These are phyloP conservation scores for Colletotrichum falcatum DNA, from an alignment of 2,329 filamentous ascomycete species.

Conservation along the genomic window DNA sequence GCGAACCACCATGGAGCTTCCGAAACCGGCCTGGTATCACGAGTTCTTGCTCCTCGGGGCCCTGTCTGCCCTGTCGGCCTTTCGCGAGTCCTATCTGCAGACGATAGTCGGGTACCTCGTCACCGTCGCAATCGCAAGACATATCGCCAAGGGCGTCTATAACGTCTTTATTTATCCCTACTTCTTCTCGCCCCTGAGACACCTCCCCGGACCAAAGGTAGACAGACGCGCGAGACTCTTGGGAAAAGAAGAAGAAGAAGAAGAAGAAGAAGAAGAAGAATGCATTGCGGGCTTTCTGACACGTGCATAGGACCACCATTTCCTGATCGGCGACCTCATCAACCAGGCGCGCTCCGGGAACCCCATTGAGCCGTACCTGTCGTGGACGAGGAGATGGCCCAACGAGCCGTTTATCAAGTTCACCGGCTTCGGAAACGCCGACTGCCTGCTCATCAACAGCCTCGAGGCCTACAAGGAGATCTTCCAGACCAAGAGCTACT, in stretches of 20 bases:
- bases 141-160: conserved; percentile 44
- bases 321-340: conserved; percentile 43
- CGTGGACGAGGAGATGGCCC: conserved; percentile 45
- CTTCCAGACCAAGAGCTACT: conserved; percentile 47
- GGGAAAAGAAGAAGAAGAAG: too few species aligned
- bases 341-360: conserved; percentile 38
- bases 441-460: conserved; percentile 45
- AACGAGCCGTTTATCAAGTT: conserved; percentile 46
- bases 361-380: conserved; percentile 39
- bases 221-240: neutral
- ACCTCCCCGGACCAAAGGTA: conserved; percentile 58
- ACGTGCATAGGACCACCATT: conserved; percentile 39
- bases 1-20: neutral
- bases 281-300: neutral
- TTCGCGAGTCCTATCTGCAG: conserved; percentile 9
- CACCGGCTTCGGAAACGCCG: conserved; percentile 45
- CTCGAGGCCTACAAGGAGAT: conserved; percentile 45
- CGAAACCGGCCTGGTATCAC: conserved; percentile 5
- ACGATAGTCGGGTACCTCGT: neutral
- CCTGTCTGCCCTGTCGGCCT: neutral
- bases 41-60: neutral
- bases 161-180: conserved; percentile 56
- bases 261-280: too few species aligned
- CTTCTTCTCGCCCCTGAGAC: conserved; percentile 55
- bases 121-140: neutral